phyloP scores from a whole-genome alignment of 176 grass and related monocot species.

The Phoenix dactylifera region DNA sequence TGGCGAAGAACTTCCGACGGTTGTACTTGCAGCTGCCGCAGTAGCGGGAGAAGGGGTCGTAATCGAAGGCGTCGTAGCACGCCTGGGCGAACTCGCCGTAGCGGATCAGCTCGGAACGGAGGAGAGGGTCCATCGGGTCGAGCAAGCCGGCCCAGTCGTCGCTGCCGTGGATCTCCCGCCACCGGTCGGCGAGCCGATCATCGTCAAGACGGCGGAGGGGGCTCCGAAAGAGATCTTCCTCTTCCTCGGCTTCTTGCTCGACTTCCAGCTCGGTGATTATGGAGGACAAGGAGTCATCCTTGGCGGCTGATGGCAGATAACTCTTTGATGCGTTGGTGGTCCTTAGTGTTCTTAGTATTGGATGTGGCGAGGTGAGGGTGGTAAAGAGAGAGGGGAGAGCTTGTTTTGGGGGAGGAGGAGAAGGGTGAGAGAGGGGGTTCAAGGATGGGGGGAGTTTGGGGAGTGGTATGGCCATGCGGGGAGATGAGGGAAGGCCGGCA shows the following conservation, averaged over 20 bases:
- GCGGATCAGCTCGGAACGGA: constrained; percentile 59
- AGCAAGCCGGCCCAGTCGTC: constrained; percentile 72
- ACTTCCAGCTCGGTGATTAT: not conserved
- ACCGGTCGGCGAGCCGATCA: constrained; percentile 23
- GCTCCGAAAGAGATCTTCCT: not conserved
- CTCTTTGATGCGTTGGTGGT: not conserved
- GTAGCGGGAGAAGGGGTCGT: constrained; percentile 50
- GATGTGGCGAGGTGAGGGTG: not conserved
- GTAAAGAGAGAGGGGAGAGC: not conserved
- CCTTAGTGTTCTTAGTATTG: not conserved
- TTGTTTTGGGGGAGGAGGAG: not conserved
- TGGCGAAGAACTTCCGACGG: constrained; percentile 29
- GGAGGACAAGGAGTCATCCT: not conserved
- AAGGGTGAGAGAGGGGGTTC: not conserved
- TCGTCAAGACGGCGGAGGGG: not conserved
- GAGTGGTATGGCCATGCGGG: not conserved
- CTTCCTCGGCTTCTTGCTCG: not conserved
- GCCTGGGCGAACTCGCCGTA: constrained; percentile 87
- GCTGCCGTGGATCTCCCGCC: constrained; percentile 68
- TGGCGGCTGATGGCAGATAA: not conserved
- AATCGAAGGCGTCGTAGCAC: constrained; percentile 86
- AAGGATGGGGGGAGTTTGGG: not conserved
- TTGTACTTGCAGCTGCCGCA: constrained; percentile 76
- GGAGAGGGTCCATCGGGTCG: constrained; percentile 66
- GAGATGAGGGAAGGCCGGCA: no score